phyloP scores from a whole-genome alignment of 2,329 filamentous ascomycete genomes.

The Truncatella angustata region DNA sequence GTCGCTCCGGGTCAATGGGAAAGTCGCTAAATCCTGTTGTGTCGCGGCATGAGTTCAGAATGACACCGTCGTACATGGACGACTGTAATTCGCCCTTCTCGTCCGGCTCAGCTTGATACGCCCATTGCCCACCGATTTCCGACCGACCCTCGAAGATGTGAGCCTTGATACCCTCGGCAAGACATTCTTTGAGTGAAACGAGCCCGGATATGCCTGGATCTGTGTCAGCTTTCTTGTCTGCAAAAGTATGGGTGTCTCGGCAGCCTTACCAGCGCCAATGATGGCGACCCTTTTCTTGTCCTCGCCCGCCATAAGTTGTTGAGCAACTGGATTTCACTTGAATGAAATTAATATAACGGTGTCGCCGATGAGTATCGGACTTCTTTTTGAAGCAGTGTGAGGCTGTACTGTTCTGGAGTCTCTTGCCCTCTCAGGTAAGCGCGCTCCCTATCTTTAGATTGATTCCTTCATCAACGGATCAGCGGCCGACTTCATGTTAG shows the following conservation, averaged over 20 bases:
- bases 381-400: no score
- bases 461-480: no score
- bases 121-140: constrained; percentile 37
- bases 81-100: constrained; percentile 25
- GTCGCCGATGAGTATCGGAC: no score
- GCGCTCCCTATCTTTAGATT: no score
- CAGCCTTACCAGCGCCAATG: constrained; percentile 21
- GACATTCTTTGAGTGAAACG: constrained; percentile 34
- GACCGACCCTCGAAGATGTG: constrained; percentile 33
- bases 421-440: no score
- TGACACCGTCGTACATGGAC: constrained; percentile 33
- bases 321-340: no score
- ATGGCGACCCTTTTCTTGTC: constrained; percentile 18
- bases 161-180: constrained; percentile 32
- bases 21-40: constrained; percentile 38
- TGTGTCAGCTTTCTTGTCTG: background rate
- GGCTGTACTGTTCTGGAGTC: no score
- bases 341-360: no score
- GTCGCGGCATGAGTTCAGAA: constrained; percentile 36
- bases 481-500: no score
- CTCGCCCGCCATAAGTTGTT: background rate
- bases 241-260: no score
- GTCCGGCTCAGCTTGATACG: constrained; percentile 27
- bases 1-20: constrained; percentile 35
- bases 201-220: constrained; percentile 33